phyloP scores from a whole-genome alignment of 2,329 filamentous ascomycete genomes.

The Aspergillus quadricinctus region DNA sequence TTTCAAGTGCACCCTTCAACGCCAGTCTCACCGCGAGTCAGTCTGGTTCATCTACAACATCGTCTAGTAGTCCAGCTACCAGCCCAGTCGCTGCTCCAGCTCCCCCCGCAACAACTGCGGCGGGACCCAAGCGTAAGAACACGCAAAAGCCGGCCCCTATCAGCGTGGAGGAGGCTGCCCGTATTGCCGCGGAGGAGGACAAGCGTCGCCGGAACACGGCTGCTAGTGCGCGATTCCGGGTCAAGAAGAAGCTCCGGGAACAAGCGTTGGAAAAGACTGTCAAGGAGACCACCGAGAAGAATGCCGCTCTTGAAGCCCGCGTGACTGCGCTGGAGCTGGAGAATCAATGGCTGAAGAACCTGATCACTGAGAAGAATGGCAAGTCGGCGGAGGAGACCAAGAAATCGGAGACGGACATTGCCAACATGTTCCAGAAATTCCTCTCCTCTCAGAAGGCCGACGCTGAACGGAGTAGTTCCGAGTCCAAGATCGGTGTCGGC shows the following conservation, averaged over 20 bases:
- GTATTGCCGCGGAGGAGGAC: slow-evolving; percentile 79
- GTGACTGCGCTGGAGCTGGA: slow-evolving; percentile 73
- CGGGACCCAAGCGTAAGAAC: slow-evolving; percentile 35
- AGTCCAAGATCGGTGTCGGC: slow-evolving; percentile 31
- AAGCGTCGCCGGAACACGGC: slow-evolving; percentile 87
- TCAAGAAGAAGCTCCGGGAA: slow-evolving; percentile 96
- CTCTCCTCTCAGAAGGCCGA: slow-evolving; percentile 32
- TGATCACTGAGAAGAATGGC: slow-evolving; percentile 74
- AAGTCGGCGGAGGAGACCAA: slow-evolving; percentile 26
- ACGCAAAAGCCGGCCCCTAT: slow-evolving; percentile 35
- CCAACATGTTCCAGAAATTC: slow-evolving; percentile 39
- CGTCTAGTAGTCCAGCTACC: slow-evolving; percentile 13
- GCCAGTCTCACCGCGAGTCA: slow-evolving; percentile 13
- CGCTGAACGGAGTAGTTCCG: slow-evolving; percentile 23
- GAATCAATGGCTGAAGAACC: slow-evolving; percentile 76
- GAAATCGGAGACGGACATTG: slow-evolving; percentile 44
- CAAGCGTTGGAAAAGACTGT: slow-evolving; percentile 75
- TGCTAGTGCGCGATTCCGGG: slow-evolving; percentile 82
- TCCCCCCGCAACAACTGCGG: slow-evolving; percentile 10
- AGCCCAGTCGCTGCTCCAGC: slow-evolving; percentile 15
- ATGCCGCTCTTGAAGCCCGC: slow-evolving; percentile 66
- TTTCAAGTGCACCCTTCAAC: slow-evolving; percentile 4
- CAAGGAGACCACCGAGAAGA: slow-evolving; percentile 79
- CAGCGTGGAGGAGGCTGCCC: slow-evolving; percentile 65
- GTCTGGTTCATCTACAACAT: slow-evolving; percentile 11